These are phyloP conservation scores for Wickerhamiella slavikovae DNA, from an alignment of 805 yeast species.

Conservation along the genomic window DNA sequence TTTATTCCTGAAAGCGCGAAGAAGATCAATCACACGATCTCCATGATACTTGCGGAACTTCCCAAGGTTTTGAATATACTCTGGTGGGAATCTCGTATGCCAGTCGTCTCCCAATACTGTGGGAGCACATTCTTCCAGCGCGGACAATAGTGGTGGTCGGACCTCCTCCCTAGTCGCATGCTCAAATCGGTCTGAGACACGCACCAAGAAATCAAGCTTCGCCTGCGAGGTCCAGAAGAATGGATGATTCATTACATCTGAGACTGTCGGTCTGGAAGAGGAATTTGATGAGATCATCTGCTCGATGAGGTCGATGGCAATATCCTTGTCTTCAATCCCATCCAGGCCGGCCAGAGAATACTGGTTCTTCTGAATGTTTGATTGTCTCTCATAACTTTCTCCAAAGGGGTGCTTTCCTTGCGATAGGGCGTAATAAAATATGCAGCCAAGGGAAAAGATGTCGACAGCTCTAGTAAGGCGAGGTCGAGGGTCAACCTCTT, in stretches of 20 bases:
- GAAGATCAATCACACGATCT: constrained; percentile 57
- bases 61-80: constrained; percentile 65
- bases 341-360: constrained; percentile 31
- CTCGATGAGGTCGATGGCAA: constrained; percentile 51
- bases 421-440: constrained; percentile 67
- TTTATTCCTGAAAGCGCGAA: constrained; percentile 81
- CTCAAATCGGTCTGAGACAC: constrained; percentile 82
- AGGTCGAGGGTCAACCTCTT: constrained; percentile 8
- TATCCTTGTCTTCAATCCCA: constrained; percentile 26
- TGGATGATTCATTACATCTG: constrained; percentile 57
- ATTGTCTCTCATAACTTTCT: constrained; percentile 71
- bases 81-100: constrained; percentile 51
- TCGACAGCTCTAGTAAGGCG: constrained; percentile 79
- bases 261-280: constrained; percentile 46
- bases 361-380: constrained; percentile 56
- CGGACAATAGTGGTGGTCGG: constrained; percentile 31
- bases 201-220: constrained; percentile 64
- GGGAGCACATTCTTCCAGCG: constrained; percentile 32
- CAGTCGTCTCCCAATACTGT: constrained; percentile 42
- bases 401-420: constrained; percentile 90
- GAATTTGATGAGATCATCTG: constrained; percentile 60
- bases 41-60: constrained; percentile 77
- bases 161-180: constrained; percentile 67
- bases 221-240: constrained; percentile 61
- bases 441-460: constrained; percentile 87